These are phyloP conservation scores for Microbotryum silenes-acaulis DNA, from an alignment of 1,284 basidiomycete species.

Conservation along the genomic window DNA sequence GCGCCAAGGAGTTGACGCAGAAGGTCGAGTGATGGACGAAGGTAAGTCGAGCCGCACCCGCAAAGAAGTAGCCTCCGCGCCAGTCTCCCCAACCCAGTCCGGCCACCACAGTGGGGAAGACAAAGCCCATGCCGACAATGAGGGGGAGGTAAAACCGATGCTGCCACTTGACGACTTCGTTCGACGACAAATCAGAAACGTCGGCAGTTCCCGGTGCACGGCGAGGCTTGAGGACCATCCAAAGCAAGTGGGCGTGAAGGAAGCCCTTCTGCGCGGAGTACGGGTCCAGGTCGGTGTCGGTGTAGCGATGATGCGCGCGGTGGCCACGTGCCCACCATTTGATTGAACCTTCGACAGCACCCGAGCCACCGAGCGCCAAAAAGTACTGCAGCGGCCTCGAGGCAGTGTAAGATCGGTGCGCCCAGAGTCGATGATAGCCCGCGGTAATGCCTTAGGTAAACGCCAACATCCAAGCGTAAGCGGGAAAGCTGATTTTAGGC, in stretches of 20 bases:
- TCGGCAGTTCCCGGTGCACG: slow-evolving; percentile 81
- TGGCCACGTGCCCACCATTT: slow-evolving; percentile 93
- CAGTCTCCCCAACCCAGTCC: slow-evolving; percentile 78
- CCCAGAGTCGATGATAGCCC: slow-evolving; percentile 89
- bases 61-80: slow-evolving; percentile 74
- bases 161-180: slow-evolving; percentile 74
- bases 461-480: background rate
- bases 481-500: background rate
- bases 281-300: slow-evolving; percentile 89
- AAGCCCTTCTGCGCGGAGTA: slow-evolving; percentile 81
- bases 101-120: slow-evolving; percentile 67
- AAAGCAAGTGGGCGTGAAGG: slow-evolving; percentile 71
- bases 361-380: slow-evolving; percentile 69
- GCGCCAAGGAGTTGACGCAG: slow-evolving; percentile 89
- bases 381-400: slow-evolving; percentile 66
- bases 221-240: slow-evolving; percentile 87
- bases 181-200: slow-evolving; percentile 71
- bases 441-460: slow-evolving; percentile 42
- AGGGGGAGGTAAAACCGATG: slow-evolving; percentile 69
- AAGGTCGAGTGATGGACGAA: slow-evolving; percentile 94
- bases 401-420: slow-evolving; percentile 87
- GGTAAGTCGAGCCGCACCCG: slow-evolving; percentile 67
- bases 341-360: slow-evolving; percentile 82
- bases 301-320: slow-evolving; percentile 88
- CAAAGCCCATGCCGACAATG: slow-evolving; percentile 63